Evolutionary conservation across 345 rosid genomes (phyloP).

Genomic region (Salix suchowensis): DNA sequence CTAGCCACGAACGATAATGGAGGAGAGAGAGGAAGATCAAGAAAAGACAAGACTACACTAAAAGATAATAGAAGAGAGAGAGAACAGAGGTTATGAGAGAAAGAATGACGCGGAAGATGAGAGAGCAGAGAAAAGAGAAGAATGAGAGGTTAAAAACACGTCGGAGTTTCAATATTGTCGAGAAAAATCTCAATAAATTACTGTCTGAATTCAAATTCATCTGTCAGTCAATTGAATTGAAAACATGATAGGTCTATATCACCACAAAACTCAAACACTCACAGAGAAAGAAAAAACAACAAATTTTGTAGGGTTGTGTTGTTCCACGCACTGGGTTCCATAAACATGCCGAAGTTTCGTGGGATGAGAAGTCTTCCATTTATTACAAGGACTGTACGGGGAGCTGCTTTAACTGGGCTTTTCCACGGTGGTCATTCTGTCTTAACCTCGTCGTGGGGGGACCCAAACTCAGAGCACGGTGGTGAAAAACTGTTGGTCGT

Average conservation of each 20-base stretch:
- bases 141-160: too few relatives aligned
- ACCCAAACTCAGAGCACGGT: not conserved
- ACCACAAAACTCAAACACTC: not conserved
- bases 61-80: too few relatives aligned
- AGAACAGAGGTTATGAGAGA: too few relatives aligned
- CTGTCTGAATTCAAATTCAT: too few relatives aligned
- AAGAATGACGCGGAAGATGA: too few relatives aligned
- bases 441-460: not conserved
- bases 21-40: too few relatives aligned
- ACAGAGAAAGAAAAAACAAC: not conserved
- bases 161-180: too few relatives aligned
- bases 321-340: not conserved
- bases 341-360: not conserved
- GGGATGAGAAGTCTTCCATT: not conserved
- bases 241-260: not conserved
- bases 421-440: not conserved
- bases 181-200: too few relatives aligned
- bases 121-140: too few relatives aligned
- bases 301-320: not conserved
- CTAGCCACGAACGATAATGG: too few relatives aligned
- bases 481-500: not conserved
- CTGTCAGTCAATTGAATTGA: too few relatives aligned
- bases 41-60: too few relatives aligned
- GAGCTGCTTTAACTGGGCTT: not conserved
- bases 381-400: not conserved